Percentiles rank a stretch among this genome's conserved stretches.
Conservation (phyloP, 352 stramenopile genomes). For the Phytopythium litorale region DNA sequence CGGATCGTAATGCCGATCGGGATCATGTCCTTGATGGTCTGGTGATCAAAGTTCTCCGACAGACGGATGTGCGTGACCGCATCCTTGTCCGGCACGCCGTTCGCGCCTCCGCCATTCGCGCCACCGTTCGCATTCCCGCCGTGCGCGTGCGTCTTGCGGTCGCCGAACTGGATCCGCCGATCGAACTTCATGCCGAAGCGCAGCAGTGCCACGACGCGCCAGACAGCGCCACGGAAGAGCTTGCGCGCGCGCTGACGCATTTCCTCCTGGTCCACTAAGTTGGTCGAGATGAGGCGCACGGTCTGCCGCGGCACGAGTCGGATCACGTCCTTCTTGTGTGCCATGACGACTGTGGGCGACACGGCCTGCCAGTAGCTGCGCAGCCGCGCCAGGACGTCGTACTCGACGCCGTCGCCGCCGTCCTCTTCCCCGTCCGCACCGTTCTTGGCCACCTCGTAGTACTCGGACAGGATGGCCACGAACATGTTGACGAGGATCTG, state of each 20-base stretch:
- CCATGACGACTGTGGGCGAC: conserved; percentile 69
- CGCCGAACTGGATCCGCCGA: conserved; percentile 71
- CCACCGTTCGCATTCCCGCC: conserved; percentile 11
- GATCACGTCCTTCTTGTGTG: conserved; percentile 75
- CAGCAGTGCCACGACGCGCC: conserved; percentile 82
- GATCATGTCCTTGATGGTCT: conserved; percentile 89
- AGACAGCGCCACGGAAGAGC: conserved; percentile 79
- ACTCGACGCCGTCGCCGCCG: conserved; percentile 65
- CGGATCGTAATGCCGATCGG: conserved; percentile 80
- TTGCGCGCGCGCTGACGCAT: conserved; percentile 77
- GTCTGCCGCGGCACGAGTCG: conserved; percentile 65
- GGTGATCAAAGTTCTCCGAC: conserved; percentile 89
- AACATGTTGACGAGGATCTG: conserved; percentile 91
- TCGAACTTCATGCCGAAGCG: conserved; percentile 89
- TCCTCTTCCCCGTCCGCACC: conserved; percentile 52
- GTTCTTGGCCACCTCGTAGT: conserved; percentile 83
- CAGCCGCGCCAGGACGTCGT: conserved; percentile 80
- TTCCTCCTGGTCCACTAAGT: conserved; percentile 84
- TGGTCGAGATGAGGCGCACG: conserved; percentile 84
- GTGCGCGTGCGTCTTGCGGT: conserved; percentile 37
- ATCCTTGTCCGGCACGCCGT: conserved; percentile 33
- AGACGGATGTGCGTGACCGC: conserved; percentile 76
- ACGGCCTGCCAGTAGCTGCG: conserved; percentile 73
- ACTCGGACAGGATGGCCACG: conserved; percentile 86
- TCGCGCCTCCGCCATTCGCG: conserved; percentile 5